Conservation (phyloP, 371 early-diverging fungal species). For the Mortierella sp. region DNA sequence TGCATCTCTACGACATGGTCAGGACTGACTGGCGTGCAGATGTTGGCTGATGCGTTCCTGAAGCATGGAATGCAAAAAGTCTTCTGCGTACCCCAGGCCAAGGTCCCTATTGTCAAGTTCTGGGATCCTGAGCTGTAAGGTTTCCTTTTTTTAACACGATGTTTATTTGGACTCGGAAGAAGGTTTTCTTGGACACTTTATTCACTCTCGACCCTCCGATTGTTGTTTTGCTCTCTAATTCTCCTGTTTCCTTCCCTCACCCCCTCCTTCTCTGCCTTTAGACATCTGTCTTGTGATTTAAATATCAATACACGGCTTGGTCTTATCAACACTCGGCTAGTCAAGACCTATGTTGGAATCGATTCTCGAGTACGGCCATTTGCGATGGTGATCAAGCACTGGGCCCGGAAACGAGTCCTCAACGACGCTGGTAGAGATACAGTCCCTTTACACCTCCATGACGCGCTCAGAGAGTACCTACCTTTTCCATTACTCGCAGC, state of each 20-base stretch:
- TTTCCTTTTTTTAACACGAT: not conserved
- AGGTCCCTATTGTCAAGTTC: slow-evolving; percentile 66
- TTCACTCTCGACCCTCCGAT: not conserved
- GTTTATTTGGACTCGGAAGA: not conserved
- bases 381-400: slow-evolving; percentile 76
- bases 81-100: slow-evolving; percentile 59
- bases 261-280: not conserved
- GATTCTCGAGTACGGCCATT: slow-evolving; percentile 81
- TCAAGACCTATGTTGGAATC: slow-evolving; percentile 72
- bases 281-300: slow-evolving; percentile 74
- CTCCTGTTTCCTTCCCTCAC: not conserved
- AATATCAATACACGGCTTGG: slow-evolving; percentile 82
- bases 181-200: not conserved
- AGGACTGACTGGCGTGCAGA: slow-evolving; percentile 51
- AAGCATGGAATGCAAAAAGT: slow-evolving; percentile 62
- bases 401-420: slow-evolving; percentile 74
- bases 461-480: too few relatives aligned
- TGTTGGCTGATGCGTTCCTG: slow-evolving; percentile 35
- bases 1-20: slow-evolving; percentile 60
- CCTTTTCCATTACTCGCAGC: not conserved
- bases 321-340: slow-evolving; percentile 75
- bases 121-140: slow-evolving; percentile 65
- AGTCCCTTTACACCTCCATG: too few relatives aligned
- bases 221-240: not conserved
- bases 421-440: slow-evolving; percentile 67